phyloP scores from a whole-genome alignment of 225 moss, liverwort and hornwort genomes.

The Pleurozium schreberi region DNA sequence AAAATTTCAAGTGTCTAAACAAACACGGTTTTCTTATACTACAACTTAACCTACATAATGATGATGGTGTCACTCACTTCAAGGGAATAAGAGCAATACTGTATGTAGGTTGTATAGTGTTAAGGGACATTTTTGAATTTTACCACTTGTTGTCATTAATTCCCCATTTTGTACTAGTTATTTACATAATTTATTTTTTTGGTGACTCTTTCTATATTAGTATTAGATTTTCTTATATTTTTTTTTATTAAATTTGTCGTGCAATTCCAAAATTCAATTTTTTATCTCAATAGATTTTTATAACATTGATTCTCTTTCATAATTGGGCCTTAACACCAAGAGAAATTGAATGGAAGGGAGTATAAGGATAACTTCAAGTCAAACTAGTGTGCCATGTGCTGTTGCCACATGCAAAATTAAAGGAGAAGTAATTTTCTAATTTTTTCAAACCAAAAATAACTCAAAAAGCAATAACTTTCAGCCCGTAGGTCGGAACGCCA shows the following conservation, averaged over 20 bases:
- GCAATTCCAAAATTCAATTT: accelerated
- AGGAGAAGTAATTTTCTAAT: no score
- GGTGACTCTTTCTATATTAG: background rate
- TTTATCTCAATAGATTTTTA: background rate
- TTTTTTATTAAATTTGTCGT: background rate
- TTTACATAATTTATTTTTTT: background rate
- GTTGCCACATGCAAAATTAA: no score
- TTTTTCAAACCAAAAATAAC: no score
- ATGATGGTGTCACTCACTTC: no score
- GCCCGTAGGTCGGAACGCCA: no score
- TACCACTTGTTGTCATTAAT: background rate
- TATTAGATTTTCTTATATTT: background rate
- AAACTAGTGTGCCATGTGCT: no score
- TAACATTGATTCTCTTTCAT: background rate
- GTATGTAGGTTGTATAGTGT: background rate
- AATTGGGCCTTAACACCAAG: background rate
- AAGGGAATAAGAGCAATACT: no score
- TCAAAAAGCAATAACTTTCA: no score
- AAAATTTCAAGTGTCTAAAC: no score
- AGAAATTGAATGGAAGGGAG: background rate
- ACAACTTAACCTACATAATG: no score
- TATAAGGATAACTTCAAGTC: background rate
- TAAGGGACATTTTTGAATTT: background rate
- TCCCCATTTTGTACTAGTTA: background rate
- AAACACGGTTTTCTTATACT: no score